Evolutionary conservation across 2,329 filamentous ascomycete species (phyloP).

Genomic region (Teratosphaeria nubilosa): DNA sequence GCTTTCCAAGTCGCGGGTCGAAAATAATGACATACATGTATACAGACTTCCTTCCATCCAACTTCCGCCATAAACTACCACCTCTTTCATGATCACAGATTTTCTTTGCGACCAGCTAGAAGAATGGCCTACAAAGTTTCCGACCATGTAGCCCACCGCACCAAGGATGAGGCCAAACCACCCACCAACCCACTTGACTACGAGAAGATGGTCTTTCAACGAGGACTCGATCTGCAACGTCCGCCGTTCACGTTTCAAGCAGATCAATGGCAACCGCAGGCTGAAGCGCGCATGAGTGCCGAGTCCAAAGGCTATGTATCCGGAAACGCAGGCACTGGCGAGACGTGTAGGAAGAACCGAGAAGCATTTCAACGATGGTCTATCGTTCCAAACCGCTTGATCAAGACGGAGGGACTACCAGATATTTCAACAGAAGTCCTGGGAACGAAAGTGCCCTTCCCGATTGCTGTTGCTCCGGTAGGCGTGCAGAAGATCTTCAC

Average conservation of each 20-base stretch:
- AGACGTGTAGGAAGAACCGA: slow-evolving; percentile 20
- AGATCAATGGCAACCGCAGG: slow-evolving; percentile 19
- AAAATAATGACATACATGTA: not conserved
- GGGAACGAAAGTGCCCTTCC: slow-evolving; percentile 22
- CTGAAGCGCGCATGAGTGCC: slow-evolving; percentile 20
- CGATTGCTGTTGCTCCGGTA: slow-evolving; percentile 55
- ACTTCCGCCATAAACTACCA: not conserved
- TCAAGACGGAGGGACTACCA: not conserved
- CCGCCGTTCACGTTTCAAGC: slow-evolving; percentile 27
- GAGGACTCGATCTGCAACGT: slow-evolving; percentile 24
- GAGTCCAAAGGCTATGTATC: slow-evolving; percentile 26
- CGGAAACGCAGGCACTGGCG: slow-evolving; percentile 24
- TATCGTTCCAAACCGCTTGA: not conserved
- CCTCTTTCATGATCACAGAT: not conserved
- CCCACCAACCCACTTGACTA: slow-evolving; percentile 13
- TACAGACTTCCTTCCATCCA: not conserved
- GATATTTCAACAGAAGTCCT: slow-evolving; percentile 2
- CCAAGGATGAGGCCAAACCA: not conserved
- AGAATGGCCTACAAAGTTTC: not conserved
- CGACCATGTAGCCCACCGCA: not conserved
- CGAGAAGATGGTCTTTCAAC: slow-evolving; percentile 23
- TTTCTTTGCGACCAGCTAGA: not conserved
- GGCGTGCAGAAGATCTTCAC: slow-evolving; percentile 60
- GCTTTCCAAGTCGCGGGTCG: not conserved
- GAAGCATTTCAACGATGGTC: slow-evolving; percentile 1